Base-by-base conservation (phyloP, 208 protist species). In the Wallacemonas rigidus region DNA sequence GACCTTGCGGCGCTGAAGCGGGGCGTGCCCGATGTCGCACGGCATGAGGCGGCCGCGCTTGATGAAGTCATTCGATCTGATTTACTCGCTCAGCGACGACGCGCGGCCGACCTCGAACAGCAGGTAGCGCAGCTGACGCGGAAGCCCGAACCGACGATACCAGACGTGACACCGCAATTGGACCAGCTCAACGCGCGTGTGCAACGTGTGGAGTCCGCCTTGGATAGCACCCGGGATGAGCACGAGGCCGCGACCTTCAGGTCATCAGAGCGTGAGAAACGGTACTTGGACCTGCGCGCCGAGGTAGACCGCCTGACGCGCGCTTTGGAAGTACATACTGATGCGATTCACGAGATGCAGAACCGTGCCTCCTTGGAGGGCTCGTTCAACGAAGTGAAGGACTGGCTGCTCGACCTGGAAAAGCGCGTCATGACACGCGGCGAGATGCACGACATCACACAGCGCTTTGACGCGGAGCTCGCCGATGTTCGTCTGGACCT, bases 321-420 rank as follows among this genome's bases (percentile, higher is more conserved):
- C n/a, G 26, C 48, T 14, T 41, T 89, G 36, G 68, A 83, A 65
- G 69, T 60, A 11, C 83, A 91, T 36, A 69, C 74, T 36, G 72
- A 81, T 43, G 70, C 65, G 38, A 69, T 92, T 2, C 57, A 76
- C n/a, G 71, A 79, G 45, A 64, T 83, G 47, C 79, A 86, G 35
- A 76, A 62, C 9, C 48, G 89, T 43, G 74, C 76, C 61, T 82
- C 80, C 1, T 63, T 92, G 11, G 82, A 93, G 43, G 76, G 80
- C 0, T 71, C 82, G 1, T 94, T 93, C 77, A 67, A 86, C 17
- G 91, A 96, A 62, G 74, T 96, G 64, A 92, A 91, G 67, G 91
- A 94, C 68, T 96, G 91, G 89, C 75, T 96, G 38, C 77, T 72
- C 2, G 91, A 94, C 51, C 55, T 96, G 3, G 91, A 96, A 55